Evolutionary conservation across 2,329 filamentous ascomycete genomes (phyloP).

Genomic region (Leptosphaerulina australis): DNA sequence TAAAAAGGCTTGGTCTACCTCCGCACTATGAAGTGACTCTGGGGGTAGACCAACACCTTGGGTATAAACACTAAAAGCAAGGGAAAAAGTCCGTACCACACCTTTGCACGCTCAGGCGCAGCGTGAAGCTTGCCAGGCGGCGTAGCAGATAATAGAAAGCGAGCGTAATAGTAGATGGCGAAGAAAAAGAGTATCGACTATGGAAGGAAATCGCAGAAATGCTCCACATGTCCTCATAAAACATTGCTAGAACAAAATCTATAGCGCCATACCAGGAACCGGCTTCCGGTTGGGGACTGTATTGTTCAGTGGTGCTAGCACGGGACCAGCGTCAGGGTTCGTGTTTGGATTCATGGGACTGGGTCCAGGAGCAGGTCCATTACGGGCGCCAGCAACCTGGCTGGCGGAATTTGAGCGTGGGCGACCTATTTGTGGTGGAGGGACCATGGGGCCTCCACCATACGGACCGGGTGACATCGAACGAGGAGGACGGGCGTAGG

Average conservation of each 20-base stretch:
- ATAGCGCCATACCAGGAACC: conserved; percentile 55
- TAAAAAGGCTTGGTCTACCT: conserved; percentile 10
- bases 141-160: conserved; percentile 12
- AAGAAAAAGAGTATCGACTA: conserved; percentile 13
- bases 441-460: conserved; percentile 43
- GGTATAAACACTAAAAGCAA: conserved; percentile 31
- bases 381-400: conserved; percentile 35
- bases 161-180: conserved; percentile 19
- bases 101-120: neutral
- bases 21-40: neutral
- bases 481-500: conserved; percentile 43
- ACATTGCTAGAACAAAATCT: conserved; percentile 12
- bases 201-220: conserved; percentile 21
- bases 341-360: conserved; percentile 46
- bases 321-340: conserved; percentile 7
- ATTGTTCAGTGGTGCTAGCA: conserved; percentile 8
- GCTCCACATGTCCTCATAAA: conserved; percentile 33
- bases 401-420: conserved; percentile 49
- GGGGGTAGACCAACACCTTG: conserved; percentile 8
- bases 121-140: conserved; percentile 5
- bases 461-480: conserved; percentile 51
- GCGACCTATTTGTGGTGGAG: conserved; percentile 42
- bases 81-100: conserved; percentile 6
- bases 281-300: conserved; percentile 53
- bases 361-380: conserved; percentile 41